These are phyloP conservation scores for Schizosaccharomyces octosporus DNA, from an alignment of 805 yeast genomes.

Conservation along the genomic window DNA sequence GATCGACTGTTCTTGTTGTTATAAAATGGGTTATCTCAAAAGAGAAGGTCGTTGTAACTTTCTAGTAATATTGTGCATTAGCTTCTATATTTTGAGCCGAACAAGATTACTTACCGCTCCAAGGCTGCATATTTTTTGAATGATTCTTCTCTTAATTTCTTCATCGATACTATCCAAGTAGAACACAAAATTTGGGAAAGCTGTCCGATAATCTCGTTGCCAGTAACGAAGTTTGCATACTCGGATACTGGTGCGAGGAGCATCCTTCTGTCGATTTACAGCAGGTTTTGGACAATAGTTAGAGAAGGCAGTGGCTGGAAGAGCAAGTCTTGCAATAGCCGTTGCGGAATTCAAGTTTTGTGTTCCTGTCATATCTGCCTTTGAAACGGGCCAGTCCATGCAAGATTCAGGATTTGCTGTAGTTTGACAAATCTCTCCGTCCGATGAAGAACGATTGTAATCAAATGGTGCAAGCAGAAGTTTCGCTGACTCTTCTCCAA, in stretches of 20 bases:
- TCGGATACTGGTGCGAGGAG: background rate
- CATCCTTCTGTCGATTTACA: background rate
- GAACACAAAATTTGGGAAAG: conserved; percentile 12
- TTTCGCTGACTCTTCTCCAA: background rate
- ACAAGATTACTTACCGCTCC: conserved; percentile 11
- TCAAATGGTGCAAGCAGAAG: background rate
- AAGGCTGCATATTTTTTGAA: conserved; percentile 10
- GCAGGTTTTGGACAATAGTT: background rate
- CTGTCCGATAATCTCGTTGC: background rate
- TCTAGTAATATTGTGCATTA: conserved; percentile 4
- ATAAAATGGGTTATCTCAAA: conserved; percentile 50
- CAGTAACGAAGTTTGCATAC: background rate
- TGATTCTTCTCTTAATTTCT: conserved; percentile 10
- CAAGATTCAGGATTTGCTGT: background rate
- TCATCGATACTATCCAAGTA: conserved; percentile 31
- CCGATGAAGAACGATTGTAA: background rate
- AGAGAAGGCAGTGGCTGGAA: background rate
- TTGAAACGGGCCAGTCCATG: background rate
- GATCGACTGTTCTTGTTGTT: conserved; percentile 23
- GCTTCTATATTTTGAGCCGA: background rate
- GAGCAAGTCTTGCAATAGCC: background rate
- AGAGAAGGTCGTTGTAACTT: conserved; percentile 35
- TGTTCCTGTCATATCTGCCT: background rate
- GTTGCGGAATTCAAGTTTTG: background rate
- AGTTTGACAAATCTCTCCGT: background rate